These are phyloP conservation scores for Sporisorium reilianum DNA, from an alignment of 1,284 basidiomycete genomes.

Conservation along the genomic window DNA sequence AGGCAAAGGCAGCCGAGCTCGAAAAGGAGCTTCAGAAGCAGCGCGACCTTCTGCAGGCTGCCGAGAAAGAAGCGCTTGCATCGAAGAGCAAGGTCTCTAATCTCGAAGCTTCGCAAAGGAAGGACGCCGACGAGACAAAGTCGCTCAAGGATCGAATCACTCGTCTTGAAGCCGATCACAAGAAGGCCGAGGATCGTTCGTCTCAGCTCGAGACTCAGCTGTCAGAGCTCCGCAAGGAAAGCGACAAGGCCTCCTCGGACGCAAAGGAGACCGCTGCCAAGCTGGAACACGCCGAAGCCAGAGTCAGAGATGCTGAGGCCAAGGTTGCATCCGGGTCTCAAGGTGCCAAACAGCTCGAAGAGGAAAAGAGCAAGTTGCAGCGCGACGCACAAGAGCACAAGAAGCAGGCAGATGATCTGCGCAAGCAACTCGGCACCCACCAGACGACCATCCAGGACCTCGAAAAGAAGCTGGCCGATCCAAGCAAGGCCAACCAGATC, in stretches of 20 bases:
- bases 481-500: conserved; percentile 45
- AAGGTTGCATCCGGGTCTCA: conserved; percentile 11
- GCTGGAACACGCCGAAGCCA: conserved; percentile 23
- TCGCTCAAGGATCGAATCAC: conserved; percentile 27
- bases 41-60: conserved; percentile 20
- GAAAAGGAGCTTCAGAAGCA: conserved; percentile 31
- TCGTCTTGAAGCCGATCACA: conserved; percentile 20
- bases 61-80: conserved; percentile 17
- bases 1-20: conserved; percentile 22
- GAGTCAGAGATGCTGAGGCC: conserved; percentile 24
- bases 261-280: conserved; percentile 14
- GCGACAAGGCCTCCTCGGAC: conserved; percentile 14
- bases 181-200: conserved; percentile 24
- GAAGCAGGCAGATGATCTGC: conserved; percentile 34
- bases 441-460: conserved; percentile 32
- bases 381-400: conserved; percentile 16
- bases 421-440: conserved; percentile 8
- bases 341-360: conserved; percentile 25
- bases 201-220: conserved; percentile 27
- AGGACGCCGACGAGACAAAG: conserved; percentile 3
- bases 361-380: conserved; percentile 28
- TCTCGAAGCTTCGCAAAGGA: conserved; percentile 15
- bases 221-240: conserved; percentile 15
- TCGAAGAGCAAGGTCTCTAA: conserved; percentile 8
- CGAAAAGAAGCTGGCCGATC: conserved; percentile 42